Evolutionary conservation across 2,329 filamentous ascomycete species (phyloP).

Genomic region (Phyllosticta ampelicida): DNA sequence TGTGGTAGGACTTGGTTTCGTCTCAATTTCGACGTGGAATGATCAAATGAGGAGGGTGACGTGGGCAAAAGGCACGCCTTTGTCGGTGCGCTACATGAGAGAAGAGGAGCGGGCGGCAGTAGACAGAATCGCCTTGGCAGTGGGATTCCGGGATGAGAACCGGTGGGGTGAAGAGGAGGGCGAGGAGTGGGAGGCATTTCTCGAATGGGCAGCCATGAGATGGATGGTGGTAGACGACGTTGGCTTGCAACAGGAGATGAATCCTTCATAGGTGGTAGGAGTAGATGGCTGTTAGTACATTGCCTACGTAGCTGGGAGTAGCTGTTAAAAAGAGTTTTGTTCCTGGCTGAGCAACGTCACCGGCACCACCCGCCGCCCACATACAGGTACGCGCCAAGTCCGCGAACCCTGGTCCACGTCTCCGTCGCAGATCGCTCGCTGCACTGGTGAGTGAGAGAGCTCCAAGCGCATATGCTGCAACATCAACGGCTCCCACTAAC

Average conservation of each 20-base stretch:
- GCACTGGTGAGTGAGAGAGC: slow-evolving; percentile 2
- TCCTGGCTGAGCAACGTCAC: neutral
- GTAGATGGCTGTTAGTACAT: no score
- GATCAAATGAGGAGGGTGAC: slow-evolving; percentile 93
- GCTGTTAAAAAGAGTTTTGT: neutral
- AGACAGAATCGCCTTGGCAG: slow-evolving; percentile 75
- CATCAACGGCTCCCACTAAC: slow-evolving; percentile 1
- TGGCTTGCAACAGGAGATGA: slow-evolving; percentile 89
- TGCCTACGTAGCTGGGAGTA: no score
- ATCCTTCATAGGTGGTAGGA: slow-evolving; percentile 33
- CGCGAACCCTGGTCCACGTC: neutral
- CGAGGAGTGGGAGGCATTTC: slow-evolving; percentile 74
- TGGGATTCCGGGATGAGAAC: slow-evolving; percentile 78
- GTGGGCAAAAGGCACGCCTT: slow-evolving; percentile 72
- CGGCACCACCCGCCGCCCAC: neutral
- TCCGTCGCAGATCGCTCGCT: slow-evolving; percentile 6
- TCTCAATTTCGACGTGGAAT: slow-evolving; percentile 78
- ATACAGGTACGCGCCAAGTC: neutral
- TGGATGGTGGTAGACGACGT: slow-evolving; percentile 86
- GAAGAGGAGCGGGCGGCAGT: slow-evolving; percentile 84
- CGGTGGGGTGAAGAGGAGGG: slow-evolving; percentile 85
- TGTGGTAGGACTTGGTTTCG: slow-evolving; percentile 68
- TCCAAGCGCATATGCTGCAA: slow-evolving; percentile 6
- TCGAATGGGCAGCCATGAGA: slow-evolving; percentile 70
- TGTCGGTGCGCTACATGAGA: slow-evolving; percentile 72